Conservation (phyloP, 1,284 basidiomycete species). For the Meira nashicola region DNA sequence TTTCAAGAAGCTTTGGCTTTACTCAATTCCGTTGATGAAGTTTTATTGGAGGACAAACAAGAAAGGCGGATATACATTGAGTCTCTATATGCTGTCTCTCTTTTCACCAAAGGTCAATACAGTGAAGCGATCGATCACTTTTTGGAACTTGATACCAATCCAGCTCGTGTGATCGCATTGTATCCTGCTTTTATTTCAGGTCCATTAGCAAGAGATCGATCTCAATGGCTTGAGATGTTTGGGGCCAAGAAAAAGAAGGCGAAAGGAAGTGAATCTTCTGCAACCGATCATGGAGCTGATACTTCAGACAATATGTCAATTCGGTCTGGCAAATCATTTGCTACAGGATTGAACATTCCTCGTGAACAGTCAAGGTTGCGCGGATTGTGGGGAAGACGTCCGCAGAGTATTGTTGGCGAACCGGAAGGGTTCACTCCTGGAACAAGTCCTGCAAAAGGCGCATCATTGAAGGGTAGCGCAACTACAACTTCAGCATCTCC, state of each 20-base stretch:
- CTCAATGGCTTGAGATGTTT: slow-evolving; percentile 78
- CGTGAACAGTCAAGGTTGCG: slow-evolving; percentile 7
- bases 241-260: slow-evolving; percentile 56
- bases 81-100: slow-evolving; percentile 66
- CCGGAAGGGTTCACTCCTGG: slow-evolving; percentile 11
- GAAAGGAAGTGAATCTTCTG: neutral
- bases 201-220: slow-evolving; percentile 64
- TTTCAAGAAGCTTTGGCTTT: slow-evolving; percentile 78
- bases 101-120: slow-evolving; percentile 67
- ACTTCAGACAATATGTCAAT: slow-evolving; percentile 1
- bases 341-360: neutral
- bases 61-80: slow-evolving; percentile 45
- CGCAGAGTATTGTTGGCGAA: slow-evolving; percentile 28
- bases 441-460: slow-evolving; percentile 6
- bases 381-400: slow-evolving; percentile 20
- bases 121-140: slow-evolving; percentile 80
- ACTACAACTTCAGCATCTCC: neutral
- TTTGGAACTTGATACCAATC: slow-evolving; percentile 81
- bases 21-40: slow-evolving; percentile 66
- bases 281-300: slow-evolving; percentile 15
- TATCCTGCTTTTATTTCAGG: slow-evolving; percentile 80
- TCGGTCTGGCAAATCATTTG: neutral
- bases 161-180: slow-evolving; percentile 84
- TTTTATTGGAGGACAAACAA: slow-evolving; percentile 14
- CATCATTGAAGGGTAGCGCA: neutral